Percentiles rank a stretch among this genome's conserved stretches.
Conservation (phyloP, 208 protist species). For the Crithidia bombi region DNA sequence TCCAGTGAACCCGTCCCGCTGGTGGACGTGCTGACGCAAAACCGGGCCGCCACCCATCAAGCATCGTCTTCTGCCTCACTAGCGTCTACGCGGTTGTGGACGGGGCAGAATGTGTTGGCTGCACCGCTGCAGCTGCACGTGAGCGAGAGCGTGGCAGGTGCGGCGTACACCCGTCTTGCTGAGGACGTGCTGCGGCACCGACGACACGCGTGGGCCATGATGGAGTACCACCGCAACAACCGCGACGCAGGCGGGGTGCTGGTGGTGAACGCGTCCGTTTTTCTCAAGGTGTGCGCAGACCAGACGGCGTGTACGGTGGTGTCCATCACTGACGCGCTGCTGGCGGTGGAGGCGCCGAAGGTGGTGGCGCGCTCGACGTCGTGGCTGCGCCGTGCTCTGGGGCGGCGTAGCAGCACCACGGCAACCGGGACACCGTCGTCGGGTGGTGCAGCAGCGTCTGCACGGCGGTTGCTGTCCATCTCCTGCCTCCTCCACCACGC, state of each 20-base stretch:
- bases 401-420: background rate
- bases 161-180: slow-evolving; percentile 66
- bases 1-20: slow-evolving; percentile 48
- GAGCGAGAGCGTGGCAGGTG: slow-evolving; percentile 44
- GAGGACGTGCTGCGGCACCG: slow-evolving; percentile 72
- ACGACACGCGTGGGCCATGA: slow-evolving; percentile 36
- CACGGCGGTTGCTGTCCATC: slow-evolving; percentile 7
- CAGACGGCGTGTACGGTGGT: slow-evolving; percentile 62
- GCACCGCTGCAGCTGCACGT: slow-evolving; percentile 48
- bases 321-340: slow-evolving; percentile 68
- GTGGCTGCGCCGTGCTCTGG: slow-evolving; percentile 27
- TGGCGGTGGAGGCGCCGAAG: slow-evolving; percentile 71
- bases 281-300: slow-evolving; percentile 69
- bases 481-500: slow-evolving; percentile 32
- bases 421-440: background rate
- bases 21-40: slow-evolving; percentile 27
- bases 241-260: slow-evolving; percentile 47
- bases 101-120: slow-evolving; percentile 1
- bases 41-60: slow-evolving; percentile 8
- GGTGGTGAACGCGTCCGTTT: slow-evolving; percentile 77
- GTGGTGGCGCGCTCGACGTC: background rate
- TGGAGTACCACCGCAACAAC: slow-evolving; percentile 62
- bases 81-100: background rate
- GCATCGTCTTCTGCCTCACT: background rate
- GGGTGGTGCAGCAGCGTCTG: background rate